Evolutionary conservation across 2,329 filamentous ascomycete species (phyloP), one percentile per base, ranked within the genome.

Genomic region (Pseudogymnoascus sp.): DNA sequence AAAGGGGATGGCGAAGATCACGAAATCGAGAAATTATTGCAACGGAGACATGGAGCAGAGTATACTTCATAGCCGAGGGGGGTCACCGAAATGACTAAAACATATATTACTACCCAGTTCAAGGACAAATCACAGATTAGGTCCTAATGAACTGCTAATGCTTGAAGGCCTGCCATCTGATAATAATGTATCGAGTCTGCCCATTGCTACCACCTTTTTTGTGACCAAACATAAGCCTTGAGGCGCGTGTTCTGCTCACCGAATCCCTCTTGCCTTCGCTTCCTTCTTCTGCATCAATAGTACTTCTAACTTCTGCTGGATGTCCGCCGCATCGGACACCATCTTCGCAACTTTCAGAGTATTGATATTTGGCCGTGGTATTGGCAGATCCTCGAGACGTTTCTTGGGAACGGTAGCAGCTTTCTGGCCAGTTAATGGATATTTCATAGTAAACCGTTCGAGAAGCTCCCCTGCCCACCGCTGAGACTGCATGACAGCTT

Each of bases 361-460:
- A 35, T 11, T 37, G 29, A 8, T 41, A 29, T 16, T 29, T 41
- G 19, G 14, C n/a, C 21, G 33, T n/a, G 23, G 7, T 26, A 31
- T n/a, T 60, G 58, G 35, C 33, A 60, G 38, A 14, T 61, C 60
- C n/a, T 33, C 39, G 6, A 45, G 29, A n/a, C 39, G 21, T 61
- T 65, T 63, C 49, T 61, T 45, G 49, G 63, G 21, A 37, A 45
- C 23, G 60, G 19, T 45, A 5, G 62, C 60, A n/a, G 65, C 64
- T 10, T 49, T 29, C 26, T 63, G 67, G 55, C 72, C 72, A 29
- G 72, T 73, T 60, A 69, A 61, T 35, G 72, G 72, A 64, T 72
- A 73, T 33, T 69, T 72, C 29, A 64, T 65, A 3, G 58, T 65
- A 19, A 64, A 64, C 7, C 38, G 29, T 14, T 43, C 61, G 2